Base-by-base conservation (phyloP, 352 stramenopile genomes). In the Phytophthora chlamydospora region DNA sequence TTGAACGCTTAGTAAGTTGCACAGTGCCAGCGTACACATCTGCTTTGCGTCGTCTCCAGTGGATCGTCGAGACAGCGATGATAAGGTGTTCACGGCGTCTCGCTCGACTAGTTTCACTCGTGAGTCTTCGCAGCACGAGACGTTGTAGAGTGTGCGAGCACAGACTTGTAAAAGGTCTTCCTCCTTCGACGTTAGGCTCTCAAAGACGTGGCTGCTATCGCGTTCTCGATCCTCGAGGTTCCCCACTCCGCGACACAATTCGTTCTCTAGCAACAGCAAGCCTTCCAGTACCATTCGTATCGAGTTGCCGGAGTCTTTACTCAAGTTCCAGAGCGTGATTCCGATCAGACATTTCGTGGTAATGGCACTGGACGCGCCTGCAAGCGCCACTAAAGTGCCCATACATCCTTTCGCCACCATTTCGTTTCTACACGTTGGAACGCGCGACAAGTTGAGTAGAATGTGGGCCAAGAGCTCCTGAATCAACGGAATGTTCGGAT, bases 251-350 rank as follows among this genome's bases (percentile, higher is more conserved):
- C 66, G 56, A 39, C 59, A 83, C 8, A 93, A 58, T 36, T 85
- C 72, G n/a, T 86, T 84, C 1, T 89, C 67, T 6, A 93, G 53
- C 4, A 81, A 51, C 6, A 93, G 36, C 4, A 92, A 38, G 0
- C 85, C 84, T 68, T 93, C 83, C 21, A 86, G 71, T n/a, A 95
- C 82, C 75, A 95, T 91, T 8, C 84, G 83, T 4, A 89, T 51
- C 0, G 76, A 67, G 50, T 89, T 91, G 0, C 70, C 67, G 2
- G 57, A 43, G 24, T 93, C 83, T 74, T 92, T 92, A 49, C 80
- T 93, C 1, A 95, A 33, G 35, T 93, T 85, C 68, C 76, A 87
- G 0, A 95, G 55, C 16, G 76, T 80, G 3, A 67, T 71, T 9
- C 64, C 83, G 10, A 92, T 78, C n/a, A 92, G 46, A 19, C 62